Evolutionary conservation across 192 early-diverging fungal genomes (phyloP), one percentile per base, ranked within the genome.

Genomic region (Dissophora ornata): DNA sequence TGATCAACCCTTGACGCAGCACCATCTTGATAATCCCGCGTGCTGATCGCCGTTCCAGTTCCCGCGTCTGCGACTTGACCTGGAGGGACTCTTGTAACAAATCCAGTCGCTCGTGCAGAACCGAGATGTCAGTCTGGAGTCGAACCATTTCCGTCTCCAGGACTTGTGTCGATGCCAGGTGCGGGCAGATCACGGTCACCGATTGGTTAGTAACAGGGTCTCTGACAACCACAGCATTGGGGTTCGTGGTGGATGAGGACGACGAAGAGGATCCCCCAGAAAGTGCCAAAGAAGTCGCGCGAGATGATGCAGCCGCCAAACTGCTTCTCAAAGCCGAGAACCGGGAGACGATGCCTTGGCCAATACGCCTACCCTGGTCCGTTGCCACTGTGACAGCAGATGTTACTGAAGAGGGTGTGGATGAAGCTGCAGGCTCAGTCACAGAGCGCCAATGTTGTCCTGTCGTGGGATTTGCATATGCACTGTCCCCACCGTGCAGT

Each of bases 21-120:
- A 77, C 52, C 42, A 77, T 5, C 47, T 62, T 77, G 24, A 67
- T 0, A 13, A 77, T 67, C 22, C 73, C 73, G 0, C 73, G 49
- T 9, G 59, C 52, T 0, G 73, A 77, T 4, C 73, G 49, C n/a
- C 59, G 64, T 26, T 77, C 64, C 28, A 33, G 51, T 2, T 52
- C 59, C 2, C 52, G 73, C 1, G 73, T 66, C 26, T 67, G 64
- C 1, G 64, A 60, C 22, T 44, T 77, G 26, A 67, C 46, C 44
- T 77, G 67, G 46, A 77, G 73, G 4, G 73, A 77, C 36, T 67
- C 58, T 50, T 77, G 73, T 15, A 77, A 50, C 3, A 77, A 15
- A 24, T 77, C 73, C 52, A 77, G 22, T 25, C 73, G 57, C 40
- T 77, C 73, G 28, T 77, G 73, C 2, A 77, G 47, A 4, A 77